Evolutionary conservation across 2,329 filamentous ascomycete genomes (phyloP).

Genomic region (Trichoderma sp.): DNA sequence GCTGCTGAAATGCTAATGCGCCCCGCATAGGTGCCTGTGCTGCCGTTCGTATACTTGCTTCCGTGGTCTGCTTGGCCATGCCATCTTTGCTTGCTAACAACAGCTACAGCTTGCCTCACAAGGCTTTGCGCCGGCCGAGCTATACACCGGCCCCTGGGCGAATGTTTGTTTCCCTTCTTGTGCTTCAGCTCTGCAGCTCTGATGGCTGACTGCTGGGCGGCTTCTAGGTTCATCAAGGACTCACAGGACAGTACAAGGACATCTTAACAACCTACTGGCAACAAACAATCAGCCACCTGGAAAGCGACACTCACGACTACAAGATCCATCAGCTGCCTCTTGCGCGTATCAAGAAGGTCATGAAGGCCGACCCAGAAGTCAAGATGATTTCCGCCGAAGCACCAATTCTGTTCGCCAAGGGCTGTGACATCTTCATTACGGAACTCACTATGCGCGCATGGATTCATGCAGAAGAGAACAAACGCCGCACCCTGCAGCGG

Average conservation of each 20-base stretch:
- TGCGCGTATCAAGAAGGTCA: constrained; percentile 99
- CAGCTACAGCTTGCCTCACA: constrained; percentile 74
- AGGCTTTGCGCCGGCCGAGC: constrained; percentile 87
- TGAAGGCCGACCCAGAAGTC: constrained; percentile 98
- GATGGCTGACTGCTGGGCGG: not conserved
- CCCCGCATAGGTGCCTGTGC: constrained; percentile 51
- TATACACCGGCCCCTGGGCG: constrained; percentile 93
- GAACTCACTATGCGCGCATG: constrained; percentile 98
- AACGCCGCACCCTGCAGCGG: constrained; percentile 89
- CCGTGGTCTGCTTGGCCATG: not conserved
- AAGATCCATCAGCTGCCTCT: constrained; percentile 96
- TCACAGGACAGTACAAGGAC: constrained; percentile 91
- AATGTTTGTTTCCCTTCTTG: constrained; percentile 65
- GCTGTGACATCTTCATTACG: constrained; percentile 98
- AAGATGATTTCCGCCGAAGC: constrained; percentile 99
- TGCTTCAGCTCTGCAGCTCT: not conserved
- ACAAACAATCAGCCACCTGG: constrained; percentile 93
- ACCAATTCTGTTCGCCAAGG: constrained; percentile 96
- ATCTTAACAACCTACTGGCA: constrained; percentile 99
- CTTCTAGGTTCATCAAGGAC: constrained; percentile 84
- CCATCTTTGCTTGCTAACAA: constrained; percentile 34
- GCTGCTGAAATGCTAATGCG: constrained; percentile 30
- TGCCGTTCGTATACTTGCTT: constrained; percentile 41
- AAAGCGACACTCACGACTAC: constrained; percentile 95
- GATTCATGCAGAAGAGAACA: constrained; percentile 99